Percentiles rank a stretch among this genome's conserved stretches.
phyloP scores from a whole-genome alignment of 2,329 filamentous ascomycete genomes.

The Thelonectria olida region DNA sequence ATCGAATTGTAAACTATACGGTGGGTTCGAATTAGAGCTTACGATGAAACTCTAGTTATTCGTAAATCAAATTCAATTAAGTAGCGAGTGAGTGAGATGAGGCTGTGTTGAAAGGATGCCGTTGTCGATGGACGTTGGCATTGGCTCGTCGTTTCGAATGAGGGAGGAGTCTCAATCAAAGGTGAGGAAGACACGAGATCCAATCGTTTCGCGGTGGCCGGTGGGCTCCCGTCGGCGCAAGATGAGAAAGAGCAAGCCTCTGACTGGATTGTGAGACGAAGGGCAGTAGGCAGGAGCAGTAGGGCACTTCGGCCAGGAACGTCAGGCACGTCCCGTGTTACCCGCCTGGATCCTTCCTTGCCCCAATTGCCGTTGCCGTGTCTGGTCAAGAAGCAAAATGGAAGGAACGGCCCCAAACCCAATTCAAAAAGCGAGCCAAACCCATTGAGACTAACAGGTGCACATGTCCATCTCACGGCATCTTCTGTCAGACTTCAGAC shows the following conservation, averaged over 20 bases:
- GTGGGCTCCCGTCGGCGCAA: too few relatives aligned
- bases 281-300: too few relatives aligned
- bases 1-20: too few relatives aligned
- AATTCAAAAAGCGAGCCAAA: background rate
- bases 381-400: background rate
- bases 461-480: too few relatives aligned
- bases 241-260: background rate
- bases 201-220: conserved; percentile 8
- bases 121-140: background rate
- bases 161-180: background rate
- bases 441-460: background rate
- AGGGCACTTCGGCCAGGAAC: background rate
- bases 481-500: background rate
- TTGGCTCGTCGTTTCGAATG: background rate
- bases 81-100: background rate
- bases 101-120: background rate
- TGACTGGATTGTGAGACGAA: background rate
- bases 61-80: background rate
- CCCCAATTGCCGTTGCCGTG: background rate
- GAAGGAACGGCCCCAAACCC: background rate
- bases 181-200: background rate
- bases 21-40: background rate
- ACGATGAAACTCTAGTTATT: background rate
- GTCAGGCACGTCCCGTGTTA: background rate
- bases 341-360: background rate